Evolutionary conservation across 2,329 filamentous ascomycete genomes (phyloP).

Genomic region (Ophiostoma perfectum): DNA sequence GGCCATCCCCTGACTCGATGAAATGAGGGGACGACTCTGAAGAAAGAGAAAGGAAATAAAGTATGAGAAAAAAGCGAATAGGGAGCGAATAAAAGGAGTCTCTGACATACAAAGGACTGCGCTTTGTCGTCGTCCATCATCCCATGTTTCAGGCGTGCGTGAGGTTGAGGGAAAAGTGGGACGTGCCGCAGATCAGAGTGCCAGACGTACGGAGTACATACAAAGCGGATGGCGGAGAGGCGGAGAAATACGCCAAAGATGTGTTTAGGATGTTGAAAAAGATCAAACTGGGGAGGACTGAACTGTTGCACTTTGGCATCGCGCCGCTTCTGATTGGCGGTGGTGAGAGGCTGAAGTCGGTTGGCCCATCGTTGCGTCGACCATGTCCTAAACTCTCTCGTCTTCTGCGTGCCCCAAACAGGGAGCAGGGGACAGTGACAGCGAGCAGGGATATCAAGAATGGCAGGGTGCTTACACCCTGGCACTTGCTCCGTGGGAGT

Average conservation of each 20-base stretch:
- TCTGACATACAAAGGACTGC: neutral
- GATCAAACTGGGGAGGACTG: no score
- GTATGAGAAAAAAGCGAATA: no score
- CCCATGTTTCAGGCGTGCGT: slow-evolving; percentile 24
- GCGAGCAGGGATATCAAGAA: neutral
- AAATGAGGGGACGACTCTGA: no score
- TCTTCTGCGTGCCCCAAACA: neutral
- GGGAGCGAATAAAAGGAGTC: no score
- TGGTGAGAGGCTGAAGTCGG: no score
- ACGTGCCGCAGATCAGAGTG: slow-evolving; percentile 20
- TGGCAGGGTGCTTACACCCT: neutral
- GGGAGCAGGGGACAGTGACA: neutral
- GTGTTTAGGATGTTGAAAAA: no score
- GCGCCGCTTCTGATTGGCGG: no score
- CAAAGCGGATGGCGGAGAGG: neutral
- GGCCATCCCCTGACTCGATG: neutral
- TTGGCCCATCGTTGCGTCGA: no score
- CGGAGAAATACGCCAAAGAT: neutral
- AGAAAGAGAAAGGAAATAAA: no score
- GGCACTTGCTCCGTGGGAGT: no score
- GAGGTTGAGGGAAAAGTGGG: slow-evolving; percentile 22
- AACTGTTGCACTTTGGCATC: no score
- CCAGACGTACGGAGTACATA: neutral
- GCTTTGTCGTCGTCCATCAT: neutral
- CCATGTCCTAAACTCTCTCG: no score